Evolutionary conservation across 768 basidiomycete species (phyloP).

Genomic region (Hebeloma cylindrosporum): DNA sequence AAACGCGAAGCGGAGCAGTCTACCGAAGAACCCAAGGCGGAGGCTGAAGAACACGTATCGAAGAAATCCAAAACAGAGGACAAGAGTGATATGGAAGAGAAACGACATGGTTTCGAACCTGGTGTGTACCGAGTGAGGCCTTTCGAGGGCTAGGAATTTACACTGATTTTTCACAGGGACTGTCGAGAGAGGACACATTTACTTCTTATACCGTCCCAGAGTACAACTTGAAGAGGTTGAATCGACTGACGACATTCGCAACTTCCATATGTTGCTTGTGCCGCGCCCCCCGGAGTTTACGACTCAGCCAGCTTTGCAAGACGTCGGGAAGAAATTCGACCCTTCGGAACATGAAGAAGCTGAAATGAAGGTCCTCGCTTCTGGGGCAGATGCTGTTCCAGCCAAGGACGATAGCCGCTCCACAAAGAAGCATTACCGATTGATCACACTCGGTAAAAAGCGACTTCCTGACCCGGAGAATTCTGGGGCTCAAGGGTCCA

Average conservation of each 20-base stretch:
- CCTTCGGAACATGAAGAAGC: constrained; percentile 26
- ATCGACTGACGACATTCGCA: constrained; percentile 57
- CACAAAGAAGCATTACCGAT: constrained; percentile 46
- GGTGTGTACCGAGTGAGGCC: constrained; percentile 14
- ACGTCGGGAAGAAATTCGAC: constrained; percentile 17
- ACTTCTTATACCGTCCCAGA: constrained; percentile 64
- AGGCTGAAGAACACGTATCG: constrained; percentile 21
- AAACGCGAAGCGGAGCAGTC: constrained; percentile 17
- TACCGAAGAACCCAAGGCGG: constrained; percentile 4
- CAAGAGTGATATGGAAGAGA: constrained; percentile 11
- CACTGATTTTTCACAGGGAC: constrained; percentile 37
- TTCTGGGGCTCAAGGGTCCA: constrained; percentile 22
- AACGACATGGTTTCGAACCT: constrained; percentile 19
- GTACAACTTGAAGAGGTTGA: constrained; percentile 51
- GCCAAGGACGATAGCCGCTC: constrained; percentile 33
- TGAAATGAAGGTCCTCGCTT: constrained; percentile 42
- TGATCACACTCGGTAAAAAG: constrained; percentile 60
- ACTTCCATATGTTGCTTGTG: constrained; percentile 60
- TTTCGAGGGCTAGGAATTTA: not conserved
- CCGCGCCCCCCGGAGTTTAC: constrained; percentile 51
- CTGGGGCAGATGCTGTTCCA: constrained; percentile 52
- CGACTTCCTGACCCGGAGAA: constrained; percentile 48
- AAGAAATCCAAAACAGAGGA: constrained; percentile 29
- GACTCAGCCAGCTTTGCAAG: constrained; percentile 6
- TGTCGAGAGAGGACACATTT: constrained; percentile 60